Conservation (phyloP, 768 basidiomycete genomes). For the Lactarius deliciosus region DNA sequence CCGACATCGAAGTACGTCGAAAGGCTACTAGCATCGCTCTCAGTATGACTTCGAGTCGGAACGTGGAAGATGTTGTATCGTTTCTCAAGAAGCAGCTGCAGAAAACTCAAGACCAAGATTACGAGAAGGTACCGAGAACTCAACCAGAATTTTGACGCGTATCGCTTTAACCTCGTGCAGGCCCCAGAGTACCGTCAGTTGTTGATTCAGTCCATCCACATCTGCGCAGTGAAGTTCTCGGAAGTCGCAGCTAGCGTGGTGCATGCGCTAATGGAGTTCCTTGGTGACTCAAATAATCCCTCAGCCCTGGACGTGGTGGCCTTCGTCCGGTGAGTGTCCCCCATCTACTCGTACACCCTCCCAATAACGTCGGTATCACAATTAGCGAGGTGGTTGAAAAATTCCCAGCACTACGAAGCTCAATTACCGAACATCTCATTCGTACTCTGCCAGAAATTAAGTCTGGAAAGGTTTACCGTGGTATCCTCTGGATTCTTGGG, state of each 20-base stretch:
- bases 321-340: constrained; percentile 53
- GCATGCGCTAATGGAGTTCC: constrained; percentile 90
- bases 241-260: constrained; percentile 96
- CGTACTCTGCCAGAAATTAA: constrained; percentile 83
- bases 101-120: constrained; percentile 86
- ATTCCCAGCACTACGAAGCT: constrained; percentile 80
- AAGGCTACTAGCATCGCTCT: constrained; percentile 89
- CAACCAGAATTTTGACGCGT: neutral
- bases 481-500: constrained; percentile 97
- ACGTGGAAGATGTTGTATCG: constrained; percentile 93
- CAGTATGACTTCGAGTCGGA: constrained; percentile 90
- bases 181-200: constrained; percentile 94
- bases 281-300: constrained; percentile 92
- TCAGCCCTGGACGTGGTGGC: constrained; percentile 95
- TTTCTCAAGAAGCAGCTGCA: constrained; percentile 99
- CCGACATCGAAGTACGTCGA: constrained; percentile 94
- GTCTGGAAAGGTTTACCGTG: constrained; percentile 95
- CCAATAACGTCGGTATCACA: neutral
- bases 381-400: constrained; percentile 92
- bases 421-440: constrained; percentile 84
- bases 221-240: constrained; percentile 94
- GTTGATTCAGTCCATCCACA: constrained; percentile 95
- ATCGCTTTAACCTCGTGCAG: constrained; percentile 40
- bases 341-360: constrained; percentile 16
- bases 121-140: constrained; percentile 69